Base-by-base conservation (phyloP, 2,329 filamentous ascomycete genomes). In the Neofusicoccum sp. region DNA sequence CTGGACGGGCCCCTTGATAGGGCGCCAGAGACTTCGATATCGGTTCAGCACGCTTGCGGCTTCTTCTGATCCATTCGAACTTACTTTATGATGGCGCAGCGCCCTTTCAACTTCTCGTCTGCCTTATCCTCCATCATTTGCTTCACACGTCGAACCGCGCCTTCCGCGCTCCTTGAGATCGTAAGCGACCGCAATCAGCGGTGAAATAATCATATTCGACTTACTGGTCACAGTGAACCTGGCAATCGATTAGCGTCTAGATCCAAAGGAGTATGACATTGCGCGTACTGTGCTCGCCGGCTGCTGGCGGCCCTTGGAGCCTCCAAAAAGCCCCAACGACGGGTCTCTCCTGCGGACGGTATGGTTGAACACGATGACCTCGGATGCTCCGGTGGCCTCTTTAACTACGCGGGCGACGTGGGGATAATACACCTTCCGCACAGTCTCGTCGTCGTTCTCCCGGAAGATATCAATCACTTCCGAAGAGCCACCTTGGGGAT, bases 311-410 rank as follows among this genome's bases (percentile, higher is more conserved):
- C 45, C 45, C 12, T 31, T 20, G n/a, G 28, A 16, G 3, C 45
- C 45, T 5, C 16, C 40, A 14, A 49, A 49, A 14, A 49, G 16
- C 26, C 45, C 45, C 28, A 33, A 8, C n/a, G 28, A 31, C 28
- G 45, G 45, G 16, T 49, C 45, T n/a, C 45, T 8, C 30, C 31
- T 33, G 28, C 45, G 45, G 11, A 49, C 31, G 26, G n/a, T 16
- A 28, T 49, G 45, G 28, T 56, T 43, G 48, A 65, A 67, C 11
- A 67, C 63, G 28, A 67, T 61, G 14, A 65, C 61, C 9, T 51
- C 48, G 2, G 41, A 6, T 14, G 64, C 65, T 1, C 65, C 64
- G 6, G 63, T 65, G 1, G 34, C 24, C 9, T 53, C 33, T 38
- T 60, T 64, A 14, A 65, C 41, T 1, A 67, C 40, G 8, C 36